Evolutionary conservation across 371 early-diverging fungal genomes (phyloP).

Genomic region (Rhizopus delemar): DNA sequence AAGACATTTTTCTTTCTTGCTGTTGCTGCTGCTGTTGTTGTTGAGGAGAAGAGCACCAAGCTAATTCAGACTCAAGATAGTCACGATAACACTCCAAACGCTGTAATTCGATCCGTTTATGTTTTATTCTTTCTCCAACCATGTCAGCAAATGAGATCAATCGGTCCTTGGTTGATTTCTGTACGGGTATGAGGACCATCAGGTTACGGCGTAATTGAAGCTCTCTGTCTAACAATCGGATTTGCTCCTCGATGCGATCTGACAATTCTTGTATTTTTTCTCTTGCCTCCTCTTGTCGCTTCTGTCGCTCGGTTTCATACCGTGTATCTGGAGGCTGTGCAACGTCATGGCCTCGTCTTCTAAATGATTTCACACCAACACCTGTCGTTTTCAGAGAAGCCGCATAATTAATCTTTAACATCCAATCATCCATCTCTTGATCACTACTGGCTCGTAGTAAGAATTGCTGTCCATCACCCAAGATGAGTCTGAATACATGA

Average conservation of each 20-base stretch:
- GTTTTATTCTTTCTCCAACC: conserved; percentile 56
- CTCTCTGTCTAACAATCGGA: conserved; percentile 48
- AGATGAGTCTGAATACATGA: conserved; percentile 73
- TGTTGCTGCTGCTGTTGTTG: background rate
- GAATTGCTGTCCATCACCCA: conserved; percentile 71
- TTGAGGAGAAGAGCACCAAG: conserved; percentile 23
- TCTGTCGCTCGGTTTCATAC: conserved; percentile 23
- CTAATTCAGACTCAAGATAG: conserved; percentile 66
- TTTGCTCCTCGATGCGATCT: conserved; percentile 38
- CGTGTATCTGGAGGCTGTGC: conserved; percentile 13
- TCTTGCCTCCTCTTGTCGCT: conserved; percentile 26
- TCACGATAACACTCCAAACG: conserved; percentile 71
- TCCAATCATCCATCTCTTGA: conserved; percentile 80
- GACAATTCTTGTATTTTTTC: conserved; percentile 31
- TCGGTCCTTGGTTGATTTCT: conserved; percentile 62
- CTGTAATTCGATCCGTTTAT: conserved; percentile 60
- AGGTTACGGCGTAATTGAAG: conserved; percentile 65
- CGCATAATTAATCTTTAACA: conserved; percentile 78
- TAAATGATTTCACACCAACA: conserved; percentile 50
- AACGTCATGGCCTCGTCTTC: conserved; percentile 4
- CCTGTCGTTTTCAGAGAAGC: conserved; percentile 73
- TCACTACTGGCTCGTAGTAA: conserved; percentile 66
- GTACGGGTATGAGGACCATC: conserved; percentile 65
- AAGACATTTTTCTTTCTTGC: conserved; percentile 20
- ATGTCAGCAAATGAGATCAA: conserved; percentile 58